Evolutionary conservation across 768 basidiomycete species (phyloP), one percentile per base, ranked within the genome.

Genomic region (Lepiota brunneoincarnata): DNA sequence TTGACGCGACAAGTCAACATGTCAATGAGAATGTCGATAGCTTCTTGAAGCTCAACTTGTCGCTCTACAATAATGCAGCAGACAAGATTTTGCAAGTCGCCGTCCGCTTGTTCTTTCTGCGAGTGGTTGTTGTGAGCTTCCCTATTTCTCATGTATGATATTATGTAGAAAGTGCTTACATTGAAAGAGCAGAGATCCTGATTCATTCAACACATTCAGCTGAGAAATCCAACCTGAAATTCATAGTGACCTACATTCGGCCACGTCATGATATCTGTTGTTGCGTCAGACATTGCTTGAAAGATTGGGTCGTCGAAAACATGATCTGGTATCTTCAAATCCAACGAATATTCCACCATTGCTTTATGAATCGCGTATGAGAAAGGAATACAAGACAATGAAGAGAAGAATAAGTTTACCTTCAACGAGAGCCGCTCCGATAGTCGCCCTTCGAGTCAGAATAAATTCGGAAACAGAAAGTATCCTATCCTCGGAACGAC

Each of bases 81-180:
- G 24, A 68, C 61, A 1, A 66, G 57, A 39, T 66, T 68, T 48
- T 66, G 65, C 20, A 59, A 63, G 43, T 68, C 67, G 10, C 59
- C 61, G 31, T 66, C 65, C 2, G 63, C 61, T 59, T 68, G 67
- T 40, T 68, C 67, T 63, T 68, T 68, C 67, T 63, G 42, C 17
- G 18, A 3, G 24, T 4, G 28, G 10, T 2, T 41, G n/a, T n/a
- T n/a, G n/a, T 46, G 26, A 28, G 12, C 26, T 37, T 15, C 17
- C 14, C 42, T 17, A 42, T n/a, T 10, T 35, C 7, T 14, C 17
- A 34, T n/a, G 12, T 23, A 35, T 23, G 10, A 42, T 15, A 7
- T 10, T 11, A 11, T 21, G 31, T 31, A 38, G 14, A 2, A 23
- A 20, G 12, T 17, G 1, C 58, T 38, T 46, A 65, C 64, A 44